Percentiles rank a stretch among this genome's conserved stretches.
These are phyloP conservation scores for Wickerhamiella bombiphila DNA, from an alignment of 805 yeast genomes.

Conservation along the genomic window DNA sequence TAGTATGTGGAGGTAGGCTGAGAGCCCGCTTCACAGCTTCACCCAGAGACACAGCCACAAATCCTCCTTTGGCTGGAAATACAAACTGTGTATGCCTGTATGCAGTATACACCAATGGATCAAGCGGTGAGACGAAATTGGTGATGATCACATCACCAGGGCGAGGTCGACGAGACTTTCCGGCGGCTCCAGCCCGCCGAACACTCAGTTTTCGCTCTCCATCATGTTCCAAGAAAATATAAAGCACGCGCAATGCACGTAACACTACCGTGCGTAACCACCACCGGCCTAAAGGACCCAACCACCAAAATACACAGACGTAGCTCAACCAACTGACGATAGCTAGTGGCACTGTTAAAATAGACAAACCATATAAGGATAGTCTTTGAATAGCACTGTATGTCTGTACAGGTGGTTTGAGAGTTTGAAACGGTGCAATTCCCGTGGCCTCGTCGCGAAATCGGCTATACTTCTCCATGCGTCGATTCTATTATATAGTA, in stretches of 20 bases:
- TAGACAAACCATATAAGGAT: conserved; percentile 51
- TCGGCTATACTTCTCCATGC: conserved; percentile 68
- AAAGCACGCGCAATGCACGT: conserved; percentile 12
- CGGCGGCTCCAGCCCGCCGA: conserved; percentile 15
- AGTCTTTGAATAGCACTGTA: conserved; percentile 1
- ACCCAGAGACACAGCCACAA: conserved; percentile 10
- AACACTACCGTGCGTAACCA: conserved; percentile 8
- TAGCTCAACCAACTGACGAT: conserved; percentile 43
- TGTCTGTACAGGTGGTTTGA: conserved; percentile 7
- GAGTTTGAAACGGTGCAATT: conserved; percentile 69
- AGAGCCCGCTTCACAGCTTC: conserved; percentile 16
- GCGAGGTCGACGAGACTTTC: background rate
- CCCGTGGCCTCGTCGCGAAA: conserved; percentile 89
- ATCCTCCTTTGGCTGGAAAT: conserved; percentile 29
- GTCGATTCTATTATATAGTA: too few relatives aligned
- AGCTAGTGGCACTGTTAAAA: conserved; percentile 66
- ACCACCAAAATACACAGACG: conserved; percentile 4
- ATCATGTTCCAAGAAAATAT: conserved; percentile 30
- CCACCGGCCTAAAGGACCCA: conserved; percentile 8
- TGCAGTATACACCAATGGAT: conserved; percentile 28
- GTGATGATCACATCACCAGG: conserved; percentile 38
- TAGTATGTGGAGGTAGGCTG: background rate
- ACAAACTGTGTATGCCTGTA: conserved; percentile 20
- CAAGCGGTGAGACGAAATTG: conserved; percentile 48
- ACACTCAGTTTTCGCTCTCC: conserved; percentile 31